A percentile compares a stretch with the other conserved stretches of the same genome.
phyloP scores from a whole-genome alignment of 2,329 filamentous ascomycete genomes.

The Botrytis squamosa region DNA sequence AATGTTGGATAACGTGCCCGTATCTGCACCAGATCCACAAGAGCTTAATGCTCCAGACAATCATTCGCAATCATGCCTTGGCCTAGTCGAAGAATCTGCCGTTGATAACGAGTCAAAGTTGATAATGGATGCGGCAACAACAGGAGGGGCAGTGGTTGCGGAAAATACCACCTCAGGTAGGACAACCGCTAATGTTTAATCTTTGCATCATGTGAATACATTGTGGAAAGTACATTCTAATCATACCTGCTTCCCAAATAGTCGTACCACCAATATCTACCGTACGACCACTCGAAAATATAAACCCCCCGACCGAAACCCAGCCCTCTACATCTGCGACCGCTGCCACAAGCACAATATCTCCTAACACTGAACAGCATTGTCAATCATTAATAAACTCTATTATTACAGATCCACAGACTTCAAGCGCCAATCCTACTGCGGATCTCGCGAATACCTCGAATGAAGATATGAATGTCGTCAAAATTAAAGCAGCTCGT shows the following conservation, averaged over 20 bases:
- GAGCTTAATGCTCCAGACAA: slow-evolving; percentile 7
- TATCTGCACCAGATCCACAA: slow-evolving; percentile 5
- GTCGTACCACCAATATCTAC: slow-evolving; percentile 17
- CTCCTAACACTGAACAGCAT: slow-evolving; percentile 15
- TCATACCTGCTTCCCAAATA: slow-evolving; percentile 16
- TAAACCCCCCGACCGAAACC: slow-evolving; percentile 5
- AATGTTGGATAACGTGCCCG: slow-evolving; percentile 11
- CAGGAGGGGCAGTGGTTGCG: background rate
- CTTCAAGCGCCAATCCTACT: slow-evolving; percentile 19
- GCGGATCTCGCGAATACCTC: slow-evolving; percentile 11
- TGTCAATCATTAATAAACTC: slow-evolving; percentile 19
- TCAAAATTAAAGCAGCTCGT: slow-evolving; percentile 24
- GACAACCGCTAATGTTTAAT: background rate
- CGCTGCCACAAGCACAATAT: slow-evolving; percentile 8
- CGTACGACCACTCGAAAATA: slow-evolving; percentile 18
- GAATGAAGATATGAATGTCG: slow-evolving; percentile 33
- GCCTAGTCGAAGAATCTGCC: background rate
- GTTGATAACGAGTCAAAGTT: slow-evolving; percentile 4
- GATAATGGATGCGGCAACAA: slow-evolving; percentile 5
- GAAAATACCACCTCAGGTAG: slow-evolving; percentile 15
- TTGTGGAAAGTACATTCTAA: slow-evolving; percentile 5
- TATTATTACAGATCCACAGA: slow-evolving; percentile 19
- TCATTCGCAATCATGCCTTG: background rate
- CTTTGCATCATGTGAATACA: slow-evolving; percentile 15
- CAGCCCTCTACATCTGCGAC: slow-evolving; percentile 19